phyloP scores from a whole-genome alignment of 768 basidiomycete species.

The Auricularia auricula-judae region DNA sequence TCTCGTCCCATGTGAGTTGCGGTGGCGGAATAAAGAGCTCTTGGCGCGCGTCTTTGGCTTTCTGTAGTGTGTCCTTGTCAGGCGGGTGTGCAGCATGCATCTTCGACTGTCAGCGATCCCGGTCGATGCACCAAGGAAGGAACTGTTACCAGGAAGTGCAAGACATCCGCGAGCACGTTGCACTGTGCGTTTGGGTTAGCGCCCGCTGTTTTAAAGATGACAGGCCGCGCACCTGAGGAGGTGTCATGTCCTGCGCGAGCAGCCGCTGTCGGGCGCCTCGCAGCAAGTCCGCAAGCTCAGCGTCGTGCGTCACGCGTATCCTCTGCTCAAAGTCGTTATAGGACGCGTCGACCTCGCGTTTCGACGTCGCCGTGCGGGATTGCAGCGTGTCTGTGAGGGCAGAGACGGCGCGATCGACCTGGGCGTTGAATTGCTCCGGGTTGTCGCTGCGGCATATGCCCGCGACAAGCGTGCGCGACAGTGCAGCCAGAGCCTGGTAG shows the following conservation, averaged over 20 bases:
- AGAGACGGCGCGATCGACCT: neutral
- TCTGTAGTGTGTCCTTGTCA: neutral
- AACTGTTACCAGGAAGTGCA: neutral
- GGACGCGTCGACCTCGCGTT: neutral
- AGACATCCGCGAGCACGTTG: neutral
- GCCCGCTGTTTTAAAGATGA: neutral
- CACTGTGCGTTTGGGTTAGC: neutral
- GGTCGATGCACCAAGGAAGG: too few species aligned
- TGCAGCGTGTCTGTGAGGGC: neutral
- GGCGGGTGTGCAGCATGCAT: neutral
- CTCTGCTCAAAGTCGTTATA: neutral
- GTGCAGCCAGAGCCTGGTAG: neutral
- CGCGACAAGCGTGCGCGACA: neutral
- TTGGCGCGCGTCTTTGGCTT: neutral
- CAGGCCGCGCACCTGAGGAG: neutral
- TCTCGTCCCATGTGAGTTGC: constrained; percentile 61
- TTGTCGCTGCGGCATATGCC: neutral
- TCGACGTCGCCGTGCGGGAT: neutral
- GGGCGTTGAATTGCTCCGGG: neutral
- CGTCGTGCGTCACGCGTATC: neutral
- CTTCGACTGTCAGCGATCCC: too few species aligned
- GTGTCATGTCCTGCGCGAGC: neutral
- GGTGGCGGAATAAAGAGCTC: constrained; percentile 4
- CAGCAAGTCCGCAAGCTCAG: neutral
- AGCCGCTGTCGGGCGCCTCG: neutral